Conservation (phyloP, 2,329 filamentous ascomycete genomes). For the Lecanosticta acicola region DNA sequence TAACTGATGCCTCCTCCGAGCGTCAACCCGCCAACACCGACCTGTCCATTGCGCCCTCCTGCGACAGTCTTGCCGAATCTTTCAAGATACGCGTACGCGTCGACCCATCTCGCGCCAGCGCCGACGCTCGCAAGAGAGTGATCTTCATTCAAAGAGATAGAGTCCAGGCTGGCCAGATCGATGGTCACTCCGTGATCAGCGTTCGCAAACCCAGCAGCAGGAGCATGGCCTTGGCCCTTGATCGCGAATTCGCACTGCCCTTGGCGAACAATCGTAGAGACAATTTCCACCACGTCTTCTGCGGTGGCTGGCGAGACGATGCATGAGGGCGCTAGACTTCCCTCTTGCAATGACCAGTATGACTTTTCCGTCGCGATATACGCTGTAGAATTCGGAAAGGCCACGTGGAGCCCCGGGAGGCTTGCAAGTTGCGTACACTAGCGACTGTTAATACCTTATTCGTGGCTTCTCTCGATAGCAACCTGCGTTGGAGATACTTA, state of each 20-base stretch:
- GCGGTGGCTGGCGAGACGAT: neutral
- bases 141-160: neutral
- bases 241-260: slow-evolving; percentile 1
- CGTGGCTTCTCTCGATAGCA: no score
- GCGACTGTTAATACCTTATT: neutral
- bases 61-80: slow-evolving; percentile 36
- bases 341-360: slow-evolving; percentile 6
- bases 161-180: neutral
- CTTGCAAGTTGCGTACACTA: slow-evolving; percentile 1
- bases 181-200: neutral
- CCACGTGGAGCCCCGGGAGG: neutral
- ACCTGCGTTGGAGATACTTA: neutral
- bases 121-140: slow-evolving; percentile 1
- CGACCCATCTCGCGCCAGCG: slow-evolving; percentile 1
- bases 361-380: slow-evolving; percentile 2
- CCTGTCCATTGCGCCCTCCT: slow-evolving; percentile 32
- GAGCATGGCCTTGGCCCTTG: slow-evolving; percentile 2
- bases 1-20: slow-evolving; percentile 44
- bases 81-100: neutral
- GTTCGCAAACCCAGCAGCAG: slow-evolving; percentile 1
- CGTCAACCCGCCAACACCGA: slow-evolving; percentile 6
- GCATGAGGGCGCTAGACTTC: neutral
- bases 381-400: slow-evolving; percentile 2
- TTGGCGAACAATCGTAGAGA: neutral
- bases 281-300: neutral